phyloP scores from a whole-genome alignment of 768 basidiomycete genomes.

The Russula griseocarnosa region DNA sequence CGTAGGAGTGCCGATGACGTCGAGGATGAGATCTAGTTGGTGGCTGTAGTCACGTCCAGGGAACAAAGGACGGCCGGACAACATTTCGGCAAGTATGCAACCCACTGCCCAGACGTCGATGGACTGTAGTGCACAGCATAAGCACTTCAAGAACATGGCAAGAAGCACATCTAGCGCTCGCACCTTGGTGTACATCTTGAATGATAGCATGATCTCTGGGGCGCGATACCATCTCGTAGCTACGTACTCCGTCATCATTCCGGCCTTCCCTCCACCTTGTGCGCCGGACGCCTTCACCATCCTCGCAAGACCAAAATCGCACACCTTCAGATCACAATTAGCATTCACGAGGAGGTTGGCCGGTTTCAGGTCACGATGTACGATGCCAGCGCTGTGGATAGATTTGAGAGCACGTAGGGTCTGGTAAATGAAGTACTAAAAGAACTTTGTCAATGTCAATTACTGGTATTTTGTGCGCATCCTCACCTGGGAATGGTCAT shows the following conservation, averaged over 20 bases:
- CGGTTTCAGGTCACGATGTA: conserved; percentile 77
- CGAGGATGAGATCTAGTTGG: conserved; percentile 83
- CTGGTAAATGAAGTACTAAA: conserved; percentile 76
- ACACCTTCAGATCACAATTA: conserved; percentile 85
- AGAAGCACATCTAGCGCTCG: conserved; percentile 11
- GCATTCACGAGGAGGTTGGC: conserved; percentile 86
- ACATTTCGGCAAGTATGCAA: conserved; percentile 76
- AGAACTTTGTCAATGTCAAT: conserved; percentile 24
- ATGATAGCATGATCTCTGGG: conserved; percentile 91
- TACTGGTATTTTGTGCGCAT: conserved; percentile 4
- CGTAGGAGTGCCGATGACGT: conserved; percentile 84
- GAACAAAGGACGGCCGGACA: conserved; percentile 78
- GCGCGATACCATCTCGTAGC: conserved; percentile 93
- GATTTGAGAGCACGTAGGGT: conserved; percentile 85
- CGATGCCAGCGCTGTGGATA: conserved; percentile 81
- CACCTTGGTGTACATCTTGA: conserved; percentile 83
- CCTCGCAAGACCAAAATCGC: conserved; percentile 83
- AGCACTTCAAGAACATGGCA: background rate
- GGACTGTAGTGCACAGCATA: conserved; percentile 38
- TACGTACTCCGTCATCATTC: conserved; percentile 80
- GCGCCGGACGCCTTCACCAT: conserved; percentile 53
- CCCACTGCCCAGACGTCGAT: conserved; percentile 75
- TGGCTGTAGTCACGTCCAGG: conserved; percentile 85
- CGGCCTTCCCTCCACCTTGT: conserved; percentile 52
- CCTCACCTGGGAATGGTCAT: conserved; percentile 79